Conservation (phyloP, 495 filamentous ascomycete species). For the Aspergillus bertholletiae region DNA sequence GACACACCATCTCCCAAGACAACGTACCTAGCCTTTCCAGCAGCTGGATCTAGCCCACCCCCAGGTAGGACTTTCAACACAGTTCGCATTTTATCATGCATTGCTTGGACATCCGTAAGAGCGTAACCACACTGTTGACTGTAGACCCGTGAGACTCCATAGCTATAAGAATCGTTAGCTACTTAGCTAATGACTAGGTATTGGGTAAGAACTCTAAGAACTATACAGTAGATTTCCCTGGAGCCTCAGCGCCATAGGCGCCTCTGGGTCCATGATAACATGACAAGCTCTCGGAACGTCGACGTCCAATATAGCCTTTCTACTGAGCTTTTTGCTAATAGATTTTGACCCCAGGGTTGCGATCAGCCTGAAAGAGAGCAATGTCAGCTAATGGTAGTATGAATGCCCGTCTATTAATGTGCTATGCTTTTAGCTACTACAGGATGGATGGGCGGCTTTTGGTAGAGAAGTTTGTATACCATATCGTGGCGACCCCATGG, state of each 20-base stretch:
- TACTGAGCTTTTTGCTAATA: slow-evolving; percentile 67
- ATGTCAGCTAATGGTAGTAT: not conserved
- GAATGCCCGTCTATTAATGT: not conserved
- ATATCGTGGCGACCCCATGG: slow-evolving; percentile 91
- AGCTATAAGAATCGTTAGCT: slow-evolving; percentile 37
- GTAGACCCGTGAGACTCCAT: slow-evolving; percentile 80
- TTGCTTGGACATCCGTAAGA: slow-evolving; percentile 72
- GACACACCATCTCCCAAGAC: not conserved
- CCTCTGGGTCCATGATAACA: slow-evolving; percentile 78
- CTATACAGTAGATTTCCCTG: slow-evolving; percentile 81
- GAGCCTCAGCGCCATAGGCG: slow-evolving; percentile 86
- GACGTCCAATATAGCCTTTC: slow-evolving; percentile 87
- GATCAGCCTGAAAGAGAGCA: slow-evolving; percentile 64
- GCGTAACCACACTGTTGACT: slow-evolving; percentile 84
- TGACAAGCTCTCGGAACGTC: slow-evolving; percentile 82
- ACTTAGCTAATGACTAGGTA: slow-evolving; percentile 2
- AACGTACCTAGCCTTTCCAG: slow-evolving; percentile 68
- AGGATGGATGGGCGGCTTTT: no score
- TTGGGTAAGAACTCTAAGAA: slow-evolving; percentile 9
- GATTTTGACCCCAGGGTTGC: slow-evolving; percentile 82
- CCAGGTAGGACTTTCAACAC: slow-evolving; percentile 55
- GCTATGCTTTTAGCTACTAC: not conserved
- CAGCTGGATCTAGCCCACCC: slow-evolving; percentile 63
- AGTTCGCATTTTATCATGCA: slow-evolving; percentile 66
- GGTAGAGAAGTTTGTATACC: slow-evolving; percentile 60